Percentiles rank a stretch among this genome's conserved stretches.
Evolutionary conservation across 768 basidiomycete genomes (phyloP).

Genomic region (Lentinula guzmanii): DNA sequence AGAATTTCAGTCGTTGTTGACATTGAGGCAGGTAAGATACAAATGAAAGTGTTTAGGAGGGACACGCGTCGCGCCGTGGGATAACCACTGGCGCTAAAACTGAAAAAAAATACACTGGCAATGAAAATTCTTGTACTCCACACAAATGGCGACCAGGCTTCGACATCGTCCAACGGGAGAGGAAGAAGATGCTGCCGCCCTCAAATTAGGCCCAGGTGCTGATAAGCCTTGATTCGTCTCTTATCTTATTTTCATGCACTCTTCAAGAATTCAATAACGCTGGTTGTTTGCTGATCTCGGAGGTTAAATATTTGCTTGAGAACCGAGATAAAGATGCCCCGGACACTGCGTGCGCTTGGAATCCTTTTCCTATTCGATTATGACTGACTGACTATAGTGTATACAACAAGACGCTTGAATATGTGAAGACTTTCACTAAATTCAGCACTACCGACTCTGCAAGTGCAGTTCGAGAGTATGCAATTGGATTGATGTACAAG

Average conservation of each 20-base stretch:
- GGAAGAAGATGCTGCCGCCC: slow-evolving; percentile 80
- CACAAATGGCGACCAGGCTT: slow-evolving; percentile 50
- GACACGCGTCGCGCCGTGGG: slow-evolving; percentile 8
- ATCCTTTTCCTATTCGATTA: background rate
- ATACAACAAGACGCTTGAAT: slow-evolving; percentile 89
- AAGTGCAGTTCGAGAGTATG: slow-evolving; percentile 82
- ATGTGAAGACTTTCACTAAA: slow-evolving; percentile 87
- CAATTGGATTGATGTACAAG: slow-evolving; percentile 5
- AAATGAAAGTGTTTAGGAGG: background rate
- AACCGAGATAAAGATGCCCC: slow-evolving; percentile 85
- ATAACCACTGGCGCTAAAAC: background rate
- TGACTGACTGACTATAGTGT: slow-evolving; percentile 42
- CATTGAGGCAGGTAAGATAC: background rate
- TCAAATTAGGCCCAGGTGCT: slow-evolving; percentile 75
- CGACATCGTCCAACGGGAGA: slow-evolving; percentile 63
- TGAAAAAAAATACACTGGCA: background rate
- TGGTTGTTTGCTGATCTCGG: slow-evolving; percentile 85
- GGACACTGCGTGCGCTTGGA: slow-evolving; percentile 65
- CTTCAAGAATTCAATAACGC: slow-evolving; percentile 82
- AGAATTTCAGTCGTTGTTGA: slow-evolving; percentile 9
- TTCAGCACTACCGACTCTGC: slow-evolving; percentile 84
- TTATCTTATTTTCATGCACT: background rate
- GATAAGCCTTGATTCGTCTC: background rate
- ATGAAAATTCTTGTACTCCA: slow-evolving; percentile 7
- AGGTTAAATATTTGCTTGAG: slow-evolving; percentile 87